Conservation (phyloP, 495 filamentous ascomycete genomes). For the Aspergillus mulundensis region DNA sequence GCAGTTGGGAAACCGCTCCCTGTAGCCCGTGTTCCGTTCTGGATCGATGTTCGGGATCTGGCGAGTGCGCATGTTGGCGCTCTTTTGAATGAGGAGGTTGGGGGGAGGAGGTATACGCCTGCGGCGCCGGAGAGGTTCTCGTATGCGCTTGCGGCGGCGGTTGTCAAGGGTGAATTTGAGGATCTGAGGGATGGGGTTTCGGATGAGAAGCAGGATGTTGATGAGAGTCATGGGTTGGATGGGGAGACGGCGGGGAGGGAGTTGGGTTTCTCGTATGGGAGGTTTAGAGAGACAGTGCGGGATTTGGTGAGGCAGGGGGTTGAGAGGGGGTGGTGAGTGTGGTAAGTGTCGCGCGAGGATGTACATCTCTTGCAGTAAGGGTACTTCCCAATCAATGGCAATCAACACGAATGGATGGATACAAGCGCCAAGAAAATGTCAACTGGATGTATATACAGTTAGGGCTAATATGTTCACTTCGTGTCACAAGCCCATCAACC, state of each 20-base stretch:
- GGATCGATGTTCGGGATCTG: conserved; percentile 45
- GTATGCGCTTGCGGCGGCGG: conserved; percentile 34
- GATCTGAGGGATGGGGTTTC: conserved; percentile 25
- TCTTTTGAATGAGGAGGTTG: conserved; percentile 24
- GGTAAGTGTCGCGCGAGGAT: no score
- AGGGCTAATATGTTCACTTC: no score
- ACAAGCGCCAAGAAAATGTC: no score
- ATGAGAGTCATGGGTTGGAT: conserved; percentile 31
- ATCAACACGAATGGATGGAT: no score
- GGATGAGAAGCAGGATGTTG: conserved; percentile 25
- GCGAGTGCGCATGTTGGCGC: conserved; percentile 42
- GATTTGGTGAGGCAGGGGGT: conserved; percentile 6
- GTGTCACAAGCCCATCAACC: neutral
- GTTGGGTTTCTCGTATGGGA: conserved; percentile 34
- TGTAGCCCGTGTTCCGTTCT: conserved; percentile 29
- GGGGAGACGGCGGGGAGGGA: conserved; percentile 37
- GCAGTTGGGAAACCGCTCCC: conserved; percentile 28
- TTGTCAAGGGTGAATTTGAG: conserved; percentile 31
- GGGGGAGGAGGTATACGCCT: conserved; percentile 34
- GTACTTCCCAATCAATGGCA: no score
- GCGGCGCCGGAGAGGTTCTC: conserved; percentile 35
- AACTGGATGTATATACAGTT: no score
- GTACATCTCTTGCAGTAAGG: no score
- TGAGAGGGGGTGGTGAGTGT: neutral
- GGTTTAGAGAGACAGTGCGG: conserved; percentile 36